Evolutionary conservation across 345 rosid species (phyloP), one percentile per base, ranked within the genome.

Genomic region (Hirschfeldia incana): DNA sequence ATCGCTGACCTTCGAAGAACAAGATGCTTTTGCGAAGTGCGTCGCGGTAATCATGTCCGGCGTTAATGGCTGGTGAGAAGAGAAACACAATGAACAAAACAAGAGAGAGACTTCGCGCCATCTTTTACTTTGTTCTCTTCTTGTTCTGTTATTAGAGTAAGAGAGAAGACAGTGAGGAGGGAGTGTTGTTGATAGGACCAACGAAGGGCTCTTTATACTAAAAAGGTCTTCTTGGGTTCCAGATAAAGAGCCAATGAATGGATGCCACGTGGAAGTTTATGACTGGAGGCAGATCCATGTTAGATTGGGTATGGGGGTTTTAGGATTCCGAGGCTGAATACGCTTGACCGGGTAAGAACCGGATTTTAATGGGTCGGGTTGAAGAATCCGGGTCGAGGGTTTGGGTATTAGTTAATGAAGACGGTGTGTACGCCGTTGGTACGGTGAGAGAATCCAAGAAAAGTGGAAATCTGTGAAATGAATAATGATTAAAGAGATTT

Each of bases 1-100:
- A 95, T 9, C 98, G 92, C 73, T 95, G 99, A 66, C 98, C 99
- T 82, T 95, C 98, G 78, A 93, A 95, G 81, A 95, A 95, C 79
- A 93, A 85, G 74, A 95, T 91, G 83, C 97, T 88, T 79, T 87
- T 93, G 49, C 86, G 93, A 39, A 95, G 93, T 5, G 99, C 99
- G 62, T 84, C 89, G 27, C 53, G 78, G 89, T 95, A 95, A 67
- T 95, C 88, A 70, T 88, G 92, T 17, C 90, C 71, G 67, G 86
- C 86, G 63, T 21, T 4, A 62, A 70, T 44, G 4, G 79, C 73
- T 42, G 49, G 78, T 44, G 79, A 53, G 13, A 16, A 68, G 66
- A 85, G 71, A 32, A 88, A 85, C 4, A 84, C 65, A 21, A 85
- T 29, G 30, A 85, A 65, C 2, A 69, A 58, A 42, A 74, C 10